Base-by-base conservation (phyloP, 495 filamentous ascomycete genomes). In the Durotheca rogersii region DNA sequence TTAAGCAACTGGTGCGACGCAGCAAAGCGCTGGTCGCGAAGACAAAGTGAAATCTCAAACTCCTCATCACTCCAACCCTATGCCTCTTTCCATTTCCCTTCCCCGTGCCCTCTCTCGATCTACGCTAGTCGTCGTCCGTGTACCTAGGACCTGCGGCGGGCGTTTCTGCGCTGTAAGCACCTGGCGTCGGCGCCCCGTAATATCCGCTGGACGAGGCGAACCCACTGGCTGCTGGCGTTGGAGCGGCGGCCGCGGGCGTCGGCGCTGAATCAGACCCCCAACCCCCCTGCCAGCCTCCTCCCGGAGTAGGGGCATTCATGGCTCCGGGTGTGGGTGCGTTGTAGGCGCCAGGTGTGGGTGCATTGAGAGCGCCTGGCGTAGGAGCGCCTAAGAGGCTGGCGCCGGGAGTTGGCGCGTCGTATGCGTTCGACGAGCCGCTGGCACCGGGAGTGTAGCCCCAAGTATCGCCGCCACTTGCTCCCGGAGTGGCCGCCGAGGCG, bases 251-350 rank as follows among this genome's bases (percentile, higher is more conserved):
- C 12, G 81, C 79, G 21, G 81, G 82, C 10, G 83, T 85, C 0
- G 82, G 80, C 4, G 79, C 83, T 41, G 80, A 81, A 58, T 82
- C 79, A 6, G 79, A 82, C 33, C 79, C 82, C 40, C 73, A 72
- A 31, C 75, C 74, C 46, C 75, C 62, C 45, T 72, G 64, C 76
- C 74, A 70, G 55, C 31, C 56, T 2, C 65, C 76, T 11, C 66
- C 76, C 6, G 81, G 81, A 9, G 81, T 84, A 1, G 81, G 79
- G 1, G 83, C 81, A 56, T 79, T 82, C 45, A 59, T 81, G 76
- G 81, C 79, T 60, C 86, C 85, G 0, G 92, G 91, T 1, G 90
- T 96, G 1, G 90, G 87, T 0, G 88, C 88, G 27, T 83, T 84
- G 43, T 81, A 75, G 0, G 84, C 80, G 56, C 88, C 86, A 0